These are phyloP conservation scores for Rhazya stricta DNA, from an alignment of 257 asterid species.

Conservation along the genomic window DNA sequence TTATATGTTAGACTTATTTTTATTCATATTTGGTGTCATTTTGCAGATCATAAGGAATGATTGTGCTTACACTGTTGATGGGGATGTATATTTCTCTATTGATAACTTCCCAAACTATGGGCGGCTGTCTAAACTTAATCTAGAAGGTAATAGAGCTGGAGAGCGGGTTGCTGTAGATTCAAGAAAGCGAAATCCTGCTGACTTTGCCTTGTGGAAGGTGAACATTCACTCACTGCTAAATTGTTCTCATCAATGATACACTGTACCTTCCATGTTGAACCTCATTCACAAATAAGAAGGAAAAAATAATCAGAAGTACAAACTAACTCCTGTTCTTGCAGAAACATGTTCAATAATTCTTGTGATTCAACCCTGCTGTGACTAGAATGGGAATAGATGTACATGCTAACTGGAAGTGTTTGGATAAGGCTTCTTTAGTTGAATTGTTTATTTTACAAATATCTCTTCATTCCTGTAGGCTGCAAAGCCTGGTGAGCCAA, in stretches of 20 bases:
- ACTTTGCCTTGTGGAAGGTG: slow-evolving; percentile 95
- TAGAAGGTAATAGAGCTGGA: slow-evolving; percentile 72
- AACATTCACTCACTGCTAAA: not conserved
- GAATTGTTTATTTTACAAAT: not conserved
- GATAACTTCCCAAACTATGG: slow-evolving; percentile 68
- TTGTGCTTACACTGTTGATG: slow-evolving; percentile 64
- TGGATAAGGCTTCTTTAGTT: not conserved
- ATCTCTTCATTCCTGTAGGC: slow-evolving; percentile 43
- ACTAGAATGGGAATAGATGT: not conserved
- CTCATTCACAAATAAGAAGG: not conserved
- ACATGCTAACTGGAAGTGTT: not conserved
- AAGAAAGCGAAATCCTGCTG: slow-evolving; percentile 74
- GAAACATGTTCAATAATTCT: not conserved
- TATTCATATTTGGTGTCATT: not conserved
- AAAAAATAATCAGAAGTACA: not conserved
- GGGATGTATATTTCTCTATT: slow-evolving; percentile 73
- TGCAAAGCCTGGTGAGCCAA: slow-evolving; percentile 84
- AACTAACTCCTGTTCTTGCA: not conserved
- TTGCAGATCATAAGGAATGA: slow-evolving; percentile 56
- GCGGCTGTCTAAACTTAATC: slow-evolving; percentile 61
- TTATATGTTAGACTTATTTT: not conserved
- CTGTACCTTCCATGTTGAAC: not conserved
- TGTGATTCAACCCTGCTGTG: not conserved
- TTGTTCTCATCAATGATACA: not conserved
- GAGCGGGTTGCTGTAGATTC: slow-evolving; percentile 71